Evolutionary conservation across 2,329 filamentous ascomycete genomes (phyloP).

Genomic region (Dichotomopilus funicola): DNA sequence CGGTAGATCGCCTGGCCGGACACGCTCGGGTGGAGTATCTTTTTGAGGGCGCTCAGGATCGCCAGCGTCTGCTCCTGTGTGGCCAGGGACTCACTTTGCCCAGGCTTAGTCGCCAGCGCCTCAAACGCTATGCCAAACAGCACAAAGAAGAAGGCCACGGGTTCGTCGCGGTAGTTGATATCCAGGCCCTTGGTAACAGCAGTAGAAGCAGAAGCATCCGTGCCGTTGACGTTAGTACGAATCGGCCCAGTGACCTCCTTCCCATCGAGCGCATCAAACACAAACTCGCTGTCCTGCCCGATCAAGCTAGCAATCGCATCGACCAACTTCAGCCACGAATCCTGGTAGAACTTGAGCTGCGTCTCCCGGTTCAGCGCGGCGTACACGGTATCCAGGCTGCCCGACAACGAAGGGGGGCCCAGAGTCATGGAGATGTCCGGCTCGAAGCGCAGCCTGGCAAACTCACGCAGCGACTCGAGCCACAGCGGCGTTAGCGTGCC

Average conservation of each 20-base stretch:
- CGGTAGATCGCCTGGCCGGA: constrained; percentile 96
- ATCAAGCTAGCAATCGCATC: constrained; percentile 96
- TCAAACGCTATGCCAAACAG: constrained; percentile 95
- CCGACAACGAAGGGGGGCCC: constrained; percentile 72
- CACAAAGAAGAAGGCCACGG: constrained; percentile 97
- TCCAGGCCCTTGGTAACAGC: constrained; percentile 54
- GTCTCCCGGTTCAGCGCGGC: constrained; percentile 92
- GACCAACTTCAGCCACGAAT: constrained; percentile 92
- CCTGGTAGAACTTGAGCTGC: constrained; percentile 90
- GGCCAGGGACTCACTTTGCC: constrained; percentile 57
- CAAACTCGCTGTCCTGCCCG: constrained; percentile 94
- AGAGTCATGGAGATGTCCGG: constrained; percentile 92
- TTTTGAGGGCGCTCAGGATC: constrained; percentile 85
- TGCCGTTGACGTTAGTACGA: constrained; percentile 37
- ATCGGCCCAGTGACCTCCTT: constrained; percentile 51
- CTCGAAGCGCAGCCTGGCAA: constrained; percentile 83
- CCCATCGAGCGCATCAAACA: constrained; percentile 92
- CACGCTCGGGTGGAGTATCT: constrained; percentile 89
- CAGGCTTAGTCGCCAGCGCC: constrained; percentile 76
- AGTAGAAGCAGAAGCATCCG: constrained; percentile 19
- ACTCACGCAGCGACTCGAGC: constrained; percentile 89
- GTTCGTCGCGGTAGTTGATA: constrained; percentile 97
- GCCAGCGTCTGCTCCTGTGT: constrained; percentile 71
- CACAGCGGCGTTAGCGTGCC: constrained; percentile 85
- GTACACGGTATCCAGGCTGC: constrained; percentile 88